Percentiles rank a stretch among this genome's conserved stretches.
Conservation (phyloP, 768 basidiomycete genomes). For the Boletales sp. region DNA sequence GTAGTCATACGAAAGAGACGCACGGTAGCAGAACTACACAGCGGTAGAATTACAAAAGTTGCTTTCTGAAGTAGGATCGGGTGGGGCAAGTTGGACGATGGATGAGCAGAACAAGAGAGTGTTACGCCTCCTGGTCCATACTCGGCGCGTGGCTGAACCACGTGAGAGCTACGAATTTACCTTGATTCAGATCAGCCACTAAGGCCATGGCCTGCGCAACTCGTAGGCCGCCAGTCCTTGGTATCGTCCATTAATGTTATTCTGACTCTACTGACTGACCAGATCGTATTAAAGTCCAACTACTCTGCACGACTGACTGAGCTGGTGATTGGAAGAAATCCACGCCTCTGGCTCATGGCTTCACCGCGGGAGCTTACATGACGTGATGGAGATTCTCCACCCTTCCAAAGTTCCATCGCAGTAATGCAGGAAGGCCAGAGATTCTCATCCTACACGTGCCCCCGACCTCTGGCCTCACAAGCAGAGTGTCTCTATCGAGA, state of each 20-base stretch:
- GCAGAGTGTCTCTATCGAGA: slow-evolving; percentile 1
- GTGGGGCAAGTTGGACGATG: slow-evolving; percentile 22
- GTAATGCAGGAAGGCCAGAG: slow-evolving; percentile 14
- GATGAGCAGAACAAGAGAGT: slow-evolving; percentile 33
- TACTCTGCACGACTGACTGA: no score
- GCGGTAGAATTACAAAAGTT: background rate
- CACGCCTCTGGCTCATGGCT: slow-evolving; percentile 19
- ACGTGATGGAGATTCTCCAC: slow-evolving; percentile 23
- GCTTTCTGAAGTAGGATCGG: slow-evolving; percentile 11
- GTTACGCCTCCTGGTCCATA: slow-evolving; percentile 28
- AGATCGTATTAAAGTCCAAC: background rate
- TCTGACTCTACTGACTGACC: background rate
- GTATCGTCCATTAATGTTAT: background rate
- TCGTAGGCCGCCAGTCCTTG: background rate
- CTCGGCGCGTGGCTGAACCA: slow-evolving; percentile 30
- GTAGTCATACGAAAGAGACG: background rate
- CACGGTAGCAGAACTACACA: background rate
- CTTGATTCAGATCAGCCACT: slow-evolving; percentile 20
- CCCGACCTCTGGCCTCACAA: background rate
- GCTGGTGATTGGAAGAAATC: slow-evolving; percentile 3
- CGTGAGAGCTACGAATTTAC: slow-evolving; percentile 24
- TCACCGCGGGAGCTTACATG: slow-evolving; percentile 14
- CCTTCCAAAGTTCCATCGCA: slow-evolving; percentile 16
- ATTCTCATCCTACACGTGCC: slow-evolving; percentile 20
- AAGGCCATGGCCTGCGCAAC: background rate